Base-by-base conservation (phyloP, 1,284 basidiomycete genomes). In the Fomitopsis palustris region DNA sequence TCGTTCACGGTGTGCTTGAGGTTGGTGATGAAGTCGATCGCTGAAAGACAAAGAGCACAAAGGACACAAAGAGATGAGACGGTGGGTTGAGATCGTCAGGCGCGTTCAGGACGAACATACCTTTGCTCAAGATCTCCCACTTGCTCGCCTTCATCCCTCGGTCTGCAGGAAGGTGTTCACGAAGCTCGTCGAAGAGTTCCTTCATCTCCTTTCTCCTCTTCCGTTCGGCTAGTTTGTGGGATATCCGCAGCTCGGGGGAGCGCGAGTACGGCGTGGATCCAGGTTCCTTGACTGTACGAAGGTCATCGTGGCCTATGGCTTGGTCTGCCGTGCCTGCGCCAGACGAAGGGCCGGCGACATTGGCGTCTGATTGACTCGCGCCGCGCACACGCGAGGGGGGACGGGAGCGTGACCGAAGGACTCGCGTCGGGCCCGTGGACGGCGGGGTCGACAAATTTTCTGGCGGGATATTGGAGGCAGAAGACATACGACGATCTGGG, bases 141-240 rank as follows among this genome's bases (percentile, higher is more conserved):
- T 98, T 98, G 77, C 92, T 94, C 21, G 93, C 90, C 72, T 97
- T 96, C 87, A 94, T 91, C 37, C 92, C 93, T 58, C 93, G 83
- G 74, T 96, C 93, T 47, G 91, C 89, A 3, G 95, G 95, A 35
- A 98, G 78, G 65, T 92, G 87, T 73, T 96, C 95, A 58, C 93
- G 83, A 61, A 98, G 77, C 74, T 98, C 95, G 67, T 98, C 95
- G 70, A 97, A 98, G 53, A 98, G 74, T 61, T 97, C 95, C 71
- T 96, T 96, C 95, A 98, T 98, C 75, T 98, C 95, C 77, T 95
- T 96, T 72, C 95, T 82, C 65, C 95, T 80, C 75, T 98, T 97
- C 62, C 95, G 80, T 76, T 98, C 95, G 2, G 95, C 95, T 21
- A 97, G 83, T 72, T 97, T 97, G 77, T 98, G 95, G 14, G 92